phyloP scores from a whole-genome alignment of 2,329 filamentous ascomycete genomes.

The Colletotrichum abscissum region DNA sequence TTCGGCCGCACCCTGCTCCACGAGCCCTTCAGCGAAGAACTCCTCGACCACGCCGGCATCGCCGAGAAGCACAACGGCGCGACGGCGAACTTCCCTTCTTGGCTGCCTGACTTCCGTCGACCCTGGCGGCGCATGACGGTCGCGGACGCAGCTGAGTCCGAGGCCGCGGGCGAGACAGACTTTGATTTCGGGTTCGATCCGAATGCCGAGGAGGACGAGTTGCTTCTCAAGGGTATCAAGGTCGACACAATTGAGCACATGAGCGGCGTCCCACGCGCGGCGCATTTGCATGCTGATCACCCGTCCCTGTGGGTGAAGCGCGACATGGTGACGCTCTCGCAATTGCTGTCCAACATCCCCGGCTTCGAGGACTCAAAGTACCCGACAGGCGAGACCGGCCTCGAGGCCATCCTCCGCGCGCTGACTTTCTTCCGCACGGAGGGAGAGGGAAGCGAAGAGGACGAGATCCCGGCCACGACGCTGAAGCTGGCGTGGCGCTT shows the following conservation, averaged over 20 bases:
- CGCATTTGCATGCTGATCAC: conserved; percentile 24
- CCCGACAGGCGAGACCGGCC: conserved; percentile 2
- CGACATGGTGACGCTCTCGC: conserved; percentile 18
- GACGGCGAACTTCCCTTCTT: conserved; percentile 20
- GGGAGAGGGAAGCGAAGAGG: neutral
- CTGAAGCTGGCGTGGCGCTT: conserved; percentile 32
- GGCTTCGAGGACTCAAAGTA: conserved; percentile 18
- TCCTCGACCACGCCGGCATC: conserved; percentile 32
- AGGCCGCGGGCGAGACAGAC: conserved; percentile 32
- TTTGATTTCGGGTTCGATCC: conserved; percentile 34
- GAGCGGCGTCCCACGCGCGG: conserved; percentile 26
- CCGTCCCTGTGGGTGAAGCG: conserved; percentile 30
- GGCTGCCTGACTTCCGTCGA: conserved; percentile 32
- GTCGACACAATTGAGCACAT: conserved; percentile 26
- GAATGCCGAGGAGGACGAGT: conserved; percentile 20
- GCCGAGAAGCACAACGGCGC: conserved; percentile 20
- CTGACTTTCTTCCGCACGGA: conserved; percentile 34
- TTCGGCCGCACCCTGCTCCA: conserved; percentile 32
- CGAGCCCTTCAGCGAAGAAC: conserved; percentile 32
- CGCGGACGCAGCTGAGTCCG: conserved; percentile 31
- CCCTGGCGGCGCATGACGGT: conserved; percentile 34
- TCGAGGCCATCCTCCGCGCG: conserved; percentile 22
- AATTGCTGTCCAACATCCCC: conserved; percentile 2
- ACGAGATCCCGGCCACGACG: conserved; percentile 19
- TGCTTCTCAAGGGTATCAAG: conserved; percentile 28